A percentile compares a stretch with the other conserved stretches of the same genome.
Evolutionary conservation across 257 asterid genomes (phyloP).

Genomic region (Jaltomata sinuosa): DNA sequence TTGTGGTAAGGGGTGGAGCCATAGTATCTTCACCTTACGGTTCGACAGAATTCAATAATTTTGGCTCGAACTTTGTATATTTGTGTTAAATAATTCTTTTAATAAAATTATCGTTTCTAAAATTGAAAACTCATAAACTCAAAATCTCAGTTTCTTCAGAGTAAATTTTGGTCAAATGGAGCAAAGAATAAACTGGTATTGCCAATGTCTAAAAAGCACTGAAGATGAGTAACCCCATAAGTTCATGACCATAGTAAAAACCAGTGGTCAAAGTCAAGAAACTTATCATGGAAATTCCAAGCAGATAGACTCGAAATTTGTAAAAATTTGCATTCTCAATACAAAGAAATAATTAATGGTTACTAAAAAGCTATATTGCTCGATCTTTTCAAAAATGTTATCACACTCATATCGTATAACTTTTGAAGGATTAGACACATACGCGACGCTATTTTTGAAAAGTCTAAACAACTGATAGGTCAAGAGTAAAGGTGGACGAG

Average conservation of each 20-base stretch:
- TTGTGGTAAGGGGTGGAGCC: too few species aligned
- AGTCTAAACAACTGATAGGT: too few species aligned
- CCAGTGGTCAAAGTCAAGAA: background rate
- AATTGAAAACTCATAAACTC: background rate
- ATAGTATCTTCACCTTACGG: too few species aligned
- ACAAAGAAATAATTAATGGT: background rate
- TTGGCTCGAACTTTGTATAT: too few species aligned
- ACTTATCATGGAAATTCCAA: background rate
- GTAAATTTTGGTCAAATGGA: background rate
- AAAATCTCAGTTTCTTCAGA: background rate
- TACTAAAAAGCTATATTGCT: background rate
- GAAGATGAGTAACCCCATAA: background rate
- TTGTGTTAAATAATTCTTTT: too few species aligned
- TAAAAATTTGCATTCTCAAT: background rate
- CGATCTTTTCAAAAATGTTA: background rate
- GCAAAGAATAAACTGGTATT: background rate
- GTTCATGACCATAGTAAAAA: background rate
- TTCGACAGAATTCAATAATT: too few species aligned
- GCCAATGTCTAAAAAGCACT: background rate
- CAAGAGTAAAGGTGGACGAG: background rate
- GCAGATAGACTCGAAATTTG: background rate
- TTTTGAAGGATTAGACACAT: too few species aligned
- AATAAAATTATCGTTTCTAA: too few species aligned
- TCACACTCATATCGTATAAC: too few species aligned
- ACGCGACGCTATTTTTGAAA: too few species aligned